Evolutionary conservation across 352 stramenopile genomes (phyloP), one percentile per base, ranked within the genome.

Genomic region (Phytophthora chlamydospora): DNA sequence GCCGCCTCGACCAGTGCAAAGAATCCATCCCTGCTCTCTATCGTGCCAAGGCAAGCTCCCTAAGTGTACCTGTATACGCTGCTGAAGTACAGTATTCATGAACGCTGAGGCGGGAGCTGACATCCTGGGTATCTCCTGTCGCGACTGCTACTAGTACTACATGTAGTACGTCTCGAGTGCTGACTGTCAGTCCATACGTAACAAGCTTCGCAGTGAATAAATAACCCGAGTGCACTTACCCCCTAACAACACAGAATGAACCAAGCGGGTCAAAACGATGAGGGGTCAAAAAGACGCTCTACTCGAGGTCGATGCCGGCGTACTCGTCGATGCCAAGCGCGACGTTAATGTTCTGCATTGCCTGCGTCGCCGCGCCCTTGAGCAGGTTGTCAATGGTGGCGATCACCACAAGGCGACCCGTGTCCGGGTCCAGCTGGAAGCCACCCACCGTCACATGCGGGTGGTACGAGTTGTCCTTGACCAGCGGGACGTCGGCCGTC

Each of bases 271-370:
- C 58, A 56, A 59, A 57, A 46, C 19, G 32, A 39, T 38, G 38
- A 46, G 40, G 42, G 35, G 31, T 42, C 43, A 58, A 53, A n/a
- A 63, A 50, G 52, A 48, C 45, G 29, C 33, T 65, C 44, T 73
- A 76, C 47, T 71, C 58, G 45, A 73, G 12, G 27, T 76, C 62
- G 41, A 93, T 90, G 31, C 85, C 85, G 6, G 79, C 75, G 71
- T 86, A 90, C 58, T 98, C 93, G 33, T 96, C 83, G 27, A 98
- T 83, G 12, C 90, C 93, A 47, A 98, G 76, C 33, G 95, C 89
- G 29, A 98, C 63, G 71, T 98, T 98, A 70, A 98, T 97, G 77
- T 98, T 98, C 69, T 98, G 93, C 58, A 98, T 72, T 31, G 90
- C 90, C 74, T 98, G 93, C 3, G 89, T 96, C 39, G 91, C 92